Evolutionary conservation across 2,329 filamentous ascomycete genomes (phyloP), one percentile per base, ranked within the genome.

Genomic region (Botrytis sinoallii): DNA sequence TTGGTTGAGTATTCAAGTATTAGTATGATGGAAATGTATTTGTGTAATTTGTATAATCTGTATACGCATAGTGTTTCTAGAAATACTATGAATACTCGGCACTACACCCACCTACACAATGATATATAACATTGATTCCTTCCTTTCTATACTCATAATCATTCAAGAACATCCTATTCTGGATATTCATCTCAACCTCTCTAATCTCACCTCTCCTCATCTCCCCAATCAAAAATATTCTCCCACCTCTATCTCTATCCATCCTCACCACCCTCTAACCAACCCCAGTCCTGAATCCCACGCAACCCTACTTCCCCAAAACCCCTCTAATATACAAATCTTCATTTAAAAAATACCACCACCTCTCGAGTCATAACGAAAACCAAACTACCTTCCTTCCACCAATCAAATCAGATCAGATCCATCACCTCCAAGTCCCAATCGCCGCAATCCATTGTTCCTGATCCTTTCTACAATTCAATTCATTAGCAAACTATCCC

Each of bases 361-460:
- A 8, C n/a, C 32, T 25, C 44, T 12, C 44, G 0, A 22, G 42
- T 7, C 29, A 14, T 35, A 46, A 48, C 48, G 4, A 52, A 52
- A 52, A 5, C 25, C n/a, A 52, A 5, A 25, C n/a, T n/a, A 55
- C n/a, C 25, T n/a, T 55, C 10, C 25, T 55, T 55, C 48, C 25
- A n/a, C 25, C 48, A 52, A 52, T n/a, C 25, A n/a, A n/a, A n/a
- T 16, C 48, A 42, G 0, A 38, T 38, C 40, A 55, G 12, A 14
- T 16, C 46, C 18, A 16, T 68, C 38, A 68, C 48, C 40, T 68
- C 66, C 48, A 68, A 25, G 74, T 73, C 29, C 75, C 74, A 70
- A 97, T 90, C 4, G 92, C 94, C 29, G 90, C 88, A 83, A 91
- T 89, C 93, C 94, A 97, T 83, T 93, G 95, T 83, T 96, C 91